Conservation (phyloP, 108 stramenopile genomes). For the Pseudonitzschia multistriata region DNA sequence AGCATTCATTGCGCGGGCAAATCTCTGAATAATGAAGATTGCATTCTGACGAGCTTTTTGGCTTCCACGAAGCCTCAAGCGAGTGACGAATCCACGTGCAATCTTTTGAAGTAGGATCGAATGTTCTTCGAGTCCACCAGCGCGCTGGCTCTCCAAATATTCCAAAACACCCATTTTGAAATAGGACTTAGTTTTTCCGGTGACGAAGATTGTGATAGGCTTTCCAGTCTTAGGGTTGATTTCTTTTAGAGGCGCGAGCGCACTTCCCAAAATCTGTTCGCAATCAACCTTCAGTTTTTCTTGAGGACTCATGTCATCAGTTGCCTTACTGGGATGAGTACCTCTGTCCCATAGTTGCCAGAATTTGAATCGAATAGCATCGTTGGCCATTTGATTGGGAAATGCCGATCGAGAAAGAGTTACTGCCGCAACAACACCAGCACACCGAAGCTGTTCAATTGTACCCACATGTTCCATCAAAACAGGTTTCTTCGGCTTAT, state of each 20-base stretch:
- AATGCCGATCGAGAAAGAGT: slow-evolving; percentile 90
- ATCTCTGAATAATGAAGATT: slow-evolving; percentile 57
- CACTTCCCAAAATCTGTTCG: slow-evolving; percentile 42
- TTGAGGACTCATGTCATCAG: slow-evolving; percentile 23
- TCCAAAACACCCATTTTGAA: slow-evolving; percentile 87
- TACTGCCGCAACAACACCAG: slow-evolving; percentile 92
- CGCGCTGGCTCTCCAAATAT: slow-evolving; percentile 58
- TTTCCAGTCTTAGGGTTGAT: slow-evolving; percentile 51
- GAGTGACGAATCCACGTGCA: slow-evolving; percentile 40
- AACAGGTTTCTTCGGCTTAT: slow-evolving; percentile 72
- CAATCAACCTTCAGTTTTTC: slow-evolving; percentile 36
- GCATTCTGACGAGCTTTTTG: slow-evolving; percentile 31
- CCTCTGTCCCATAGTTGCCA: slow-evolving; percentile 42
- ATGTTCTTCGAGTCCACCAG: slow-evolving; percentile 59
- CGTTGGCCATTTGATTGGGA: slow-evolving; percentile 88
- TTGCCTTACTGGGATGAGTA: slow-evolving; percentile 37
- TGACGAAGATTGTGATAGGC: slow-evolving; percentile 52
- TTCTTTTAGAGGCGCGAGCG: slow-evolving; percentile 26
- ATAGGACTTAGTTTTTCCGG: slow-evolving; percentile 80
- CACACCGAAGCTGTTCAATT: slow-evolving; percentile 92
- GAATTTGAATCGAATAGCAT: slow-evolving; percentile 76
- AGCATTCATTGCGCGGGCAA: slow-evolving; percentile 33
- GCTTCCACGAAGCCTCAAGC: slow-evolving; percentile 25
- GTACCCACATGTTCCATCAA: slow-evolving; percentile 80
- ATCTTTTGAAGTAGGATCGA: slow-evolving; percentile 43